Evolutionary conservation across 805 yeast species (phyloP).

Genomic region (Millerozyma miso): DNA sequence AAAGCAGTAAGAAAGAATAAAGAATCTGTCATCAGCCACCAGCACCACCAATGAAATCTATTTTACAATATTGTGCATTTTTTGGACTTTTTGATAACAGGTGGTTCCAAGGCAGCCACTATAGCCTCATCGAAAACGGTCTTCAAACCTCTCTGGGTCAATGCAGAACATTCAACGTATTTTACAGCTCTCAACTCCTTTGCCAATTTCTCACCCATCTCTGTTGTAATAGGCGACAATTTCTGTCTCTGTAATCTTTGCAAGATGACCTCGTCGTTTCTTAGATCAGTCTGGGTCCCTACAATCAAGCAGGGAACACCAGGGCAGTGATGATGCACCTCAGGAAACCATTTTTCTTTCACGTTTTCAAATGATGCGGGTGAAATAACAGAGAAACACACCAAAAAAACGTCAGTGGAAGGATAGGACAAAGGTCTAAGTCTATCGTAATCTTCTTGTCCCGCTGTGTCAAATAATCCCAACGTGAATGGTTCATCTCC

Average conservation of each 20-base stretch:
- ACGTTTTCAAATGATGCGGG: conserved; percentile 98
- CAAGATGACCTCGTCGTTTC: conserved; percentile 87
- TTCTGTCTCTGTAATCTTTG: conserved; percentile 90
- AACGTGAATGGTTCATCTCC: conserved; percentile 98
- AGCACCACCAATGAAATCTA: not conserved
- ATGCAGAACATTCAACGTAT: conserved; percentile 96
- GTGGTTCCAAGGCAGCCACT: conserved; percentile 97
- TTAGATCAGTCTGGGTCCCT: conserved; percentile 93
- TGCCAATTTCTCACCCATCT: conserved; percentile 89
- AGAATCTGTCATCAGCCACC: not conserved
- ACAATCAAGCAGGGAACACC: conserved; percentile 96
- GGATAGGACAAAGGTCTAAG: conserved; percentile 95
- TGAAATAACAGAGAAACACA: conserved; percentile 93
- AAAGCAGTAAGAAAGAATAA: not conserved
- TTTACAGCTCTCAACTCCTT: conserved; percentile 92
- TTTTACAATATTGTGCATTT: conserved; percentile 78
- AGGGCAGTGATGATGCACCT: conserved; percentile 94
- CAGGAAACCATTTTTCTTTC: conserved; percentile 98
- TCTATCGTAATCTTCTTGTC: conserved; percentile 98
- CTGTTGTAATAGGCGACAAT: conserved; percentile 77
- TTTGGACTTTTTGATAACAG: conserved; percentile 74
- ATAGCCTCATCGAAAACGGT: conserved; percentile 98
- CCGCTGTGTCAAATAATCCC: conserved; percentile 98
- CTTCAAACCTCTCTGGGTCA: conserved; percentile 94
- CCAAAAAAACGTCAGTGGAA: conserved; percentile 92